These are phyloP conservation scores for Caloboletus inedulis DNA, from an alignment of 1,284 basidiomycete genomes.

Conservation along the genomic window DNA sequence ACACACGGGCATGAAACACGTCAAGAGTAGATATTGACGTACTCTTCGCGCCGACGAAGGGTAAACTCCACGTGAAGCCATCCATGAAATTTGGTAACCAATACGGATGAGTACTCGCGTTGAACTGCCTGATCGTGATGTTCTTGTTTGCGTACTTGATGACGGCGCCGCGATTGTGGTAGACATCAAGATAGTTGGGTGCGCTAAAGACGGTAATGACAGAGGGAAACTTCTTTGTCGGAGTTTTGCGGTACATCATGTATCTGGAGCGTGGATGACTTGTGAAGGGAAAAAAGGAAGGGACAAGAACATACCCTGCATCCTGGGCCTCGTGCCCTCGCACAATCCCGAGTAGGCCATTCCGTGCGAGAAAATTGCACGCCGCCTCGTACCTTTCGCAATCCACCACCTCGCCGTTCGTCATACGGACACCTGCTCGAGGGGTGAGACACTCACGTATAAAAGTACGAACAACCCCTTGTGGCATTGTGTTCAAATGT, in stretches of 20 bases:
- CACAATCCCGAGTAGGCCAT: conserved; percentile 89
- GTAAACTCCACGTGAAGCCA: conserved; percentile 98
- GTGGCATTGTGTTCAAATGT: conserved; percentile 86
- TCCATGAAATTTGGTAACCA: conserved; percentile 99
- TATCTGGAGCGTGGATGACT: conserved; percentile 50
- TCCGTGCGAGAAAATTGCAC: conserved; percentile 92
- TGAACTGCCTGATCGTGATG: conserved; percentile 97
- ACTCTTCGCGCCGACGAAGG: conserved; percentile 98
- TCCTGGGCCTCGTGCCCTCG: conserved; percentile 98
- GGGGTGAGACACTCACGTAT: conserved; percentile 61
- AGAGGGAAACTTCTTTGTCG: conserved; percentile 58
- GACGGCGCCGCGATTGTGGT: conserved; percentile 87
- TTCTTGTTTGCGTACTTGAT: conserved; percentile 98
- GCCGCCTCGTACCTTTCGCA: conserved; percentile 80
- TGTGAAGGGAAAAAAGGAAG: not conserved
- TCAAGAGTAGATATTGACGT: conserved; percentile 29
- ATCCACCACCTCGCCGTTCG: not conserved
- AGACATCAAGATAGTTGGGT: conserved; percentile 85
- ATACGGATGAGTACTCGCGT: conserved; percentile 88
- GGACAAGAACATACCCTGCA: conserved; percentile 62
- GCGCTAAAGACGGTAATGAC: conserved; percentile 89
- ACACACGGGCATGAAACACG: no score
- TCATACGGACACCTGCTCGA: not conserved
- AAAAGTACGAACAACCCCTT: conserved; percentile 93
- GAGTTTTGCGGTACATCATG: conserved; percentile 47